Base-by-base conservation (phyloP, 805 yeast species). In the Candida cerambycidarum region DNA sequence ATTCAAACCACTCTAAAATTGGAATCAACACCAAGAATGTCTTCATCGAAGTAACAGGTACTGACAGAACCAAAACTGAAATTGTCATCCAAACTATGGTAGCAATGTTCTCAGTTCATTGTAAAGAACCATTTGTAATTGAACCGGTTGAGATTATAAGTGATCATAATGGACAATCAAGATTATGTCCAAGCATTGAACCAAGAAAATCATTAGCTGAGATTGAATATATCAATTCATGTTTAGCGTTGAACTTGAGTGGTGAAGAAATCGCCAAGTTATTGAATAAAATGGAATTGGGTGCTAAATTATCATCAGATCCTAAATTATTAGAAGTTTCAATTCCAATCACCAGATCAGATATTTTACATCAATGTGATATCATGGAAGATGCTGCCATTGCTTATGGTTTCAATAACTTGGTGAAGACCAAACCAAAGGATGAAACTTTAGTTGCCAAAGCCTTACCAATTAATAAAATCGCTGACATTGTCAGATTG, bases 371-470 rank as follows among this genome's bases (percentile, higher is more conserved):
- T 67, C 95, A 89, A 63, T 92, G 98, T 76, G 99, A 93, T 68
- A 83, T 93, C 53, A 87, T 93, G 95, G 99, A 93, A 68, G 99
- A 93, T 65, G 96, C 92, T 38, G 99, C 97, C 37, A 85, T 93
- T 59, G 95, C 89, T 23, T 93, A 89, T 61, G 99, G 99, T 44
- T 93, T 85, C 75, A 85, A 90, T 69, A 89, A 87, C 62, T 76
- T 93, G 59, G 78, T 77, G 50, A 88, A 83, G 68, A 82, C 93
- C 39, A 78, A 78, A 52, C 88, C 93, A 58, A 78, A 89, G 52
- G 76, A 88, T 24, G 83, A 83, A 44, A 79, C 96, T 8, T 80
- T 85, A 50, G 83, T 88, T 48, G 96, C 95, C 17, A 76, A 85
- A 42, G 89, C 98, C 32, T 78, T 92, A 61, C 96, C 96, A 44